Evolutionary conservation across 257 asterid genomes (phyloP).

Genomic region (Nicotiana undulata): DNA sequence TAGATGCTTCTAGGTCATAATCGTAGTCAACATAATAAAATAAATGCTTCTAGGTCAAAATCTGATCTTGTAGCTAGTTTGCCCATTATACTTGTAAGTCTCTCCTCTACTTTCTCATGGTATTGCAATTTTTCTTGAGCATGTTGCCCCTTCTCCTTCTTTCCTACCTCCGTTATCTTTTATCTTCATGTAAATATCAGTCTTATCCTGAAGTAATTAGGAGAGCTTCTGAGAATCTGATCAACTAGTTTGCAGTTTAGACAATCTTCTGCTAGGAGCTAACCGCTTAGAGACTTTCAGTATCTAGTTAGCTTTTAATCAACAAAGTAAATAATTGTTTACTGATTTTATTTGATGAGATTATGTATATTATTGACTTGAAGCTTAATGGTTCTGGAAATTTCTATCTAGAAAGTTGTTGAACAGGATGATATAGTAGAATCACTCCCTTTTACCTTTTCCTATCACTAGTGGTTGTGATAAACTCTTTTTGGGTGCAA

Average conservation of each 20-base stretch:
- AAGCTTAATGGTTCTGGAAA: neutral
- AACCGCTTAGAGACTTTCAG: neutral
- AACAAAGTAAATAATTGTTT: neutral
- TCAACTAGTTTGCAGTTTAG: neutral
- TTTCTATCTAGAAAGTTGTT: neutral
- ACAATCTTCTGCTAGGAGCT: conserved; percentile 1
- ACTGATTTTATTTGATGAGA: neutral
- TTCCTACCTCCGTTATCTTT: neutral
- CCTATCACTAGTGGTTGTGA: neutral
- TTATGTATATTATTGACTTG: neutral
- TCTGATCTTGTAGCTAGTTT: neutral
- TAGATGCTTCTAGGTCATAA: neutral
- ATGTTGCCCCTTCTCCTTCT: neutral
- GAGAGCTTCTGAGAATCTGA: neutral
- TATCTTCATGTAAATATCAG: neutral
- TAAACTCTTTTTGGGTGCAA: neutral
- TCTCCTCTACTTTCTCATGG: neutral
- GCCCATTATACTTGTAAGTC: neutral
- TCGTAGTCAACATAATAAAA: neutral
- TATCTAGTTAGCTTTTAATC: neutral
- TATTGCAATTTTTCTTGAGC: neutral
- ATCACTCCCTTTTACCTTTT: neutral
- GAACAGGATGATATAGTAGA: neutral
- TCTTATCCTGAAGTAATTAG: neutral
- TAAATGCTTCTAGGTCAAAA: neutral